Evolutionary conservation across 2,329 filamentous ascomycete genomes (phyloP).

Genomic region (Lizonia empirigonia): DNA sequence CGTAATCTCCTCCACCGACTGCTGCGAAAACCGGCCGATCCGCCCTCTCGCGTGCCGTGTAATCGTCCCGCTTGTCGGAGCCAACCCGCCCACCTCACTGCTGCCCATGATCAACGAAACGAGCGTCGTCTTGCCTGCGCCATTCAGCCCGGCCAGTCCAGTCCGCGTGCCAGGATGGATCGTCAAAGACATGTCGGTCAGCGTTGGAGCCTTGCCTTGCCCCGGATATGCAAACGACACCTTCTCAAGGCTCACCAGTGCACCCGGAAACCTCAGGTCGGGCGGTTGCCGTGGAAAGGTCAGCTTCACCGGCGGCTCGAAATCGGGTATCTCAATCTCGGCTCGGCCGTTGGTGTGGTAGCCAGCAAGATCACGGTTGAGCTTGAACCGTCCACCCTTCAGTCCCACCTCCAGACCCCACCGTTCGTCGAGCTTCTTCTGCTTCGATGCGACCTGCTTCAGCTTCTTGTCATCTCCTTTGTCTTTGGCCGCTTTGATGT

Average conservation of each 20-base stretch:
- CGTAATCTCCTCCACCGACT: conserved; percentile 74
- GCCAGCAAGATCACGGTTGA: conserved; percentile 72
- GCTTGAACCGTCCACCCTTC: conserved; percentile 76
- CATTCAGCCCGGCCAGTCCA: conserved; percentile 79
- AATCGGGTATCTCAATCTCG: conserved; percentile 72
- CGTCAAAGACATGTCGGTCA: conserved; percentile 70
- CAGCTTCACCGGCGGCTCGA: conserved; percentile 62
- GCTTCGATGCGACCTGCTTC: conserved; percentile 80
- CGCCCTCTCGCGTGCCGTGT: conserved; percentile 71
- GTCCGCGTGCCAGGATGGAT: conserved; percentile 76
- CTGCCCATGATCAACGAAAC: conserved; percentile 70
- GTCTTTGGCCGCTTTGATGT: conserved; percentile 74
- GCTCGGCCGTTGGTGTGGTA: conserved; percentile 58
- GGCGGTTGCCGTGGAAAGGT: conserved; percentile 65
- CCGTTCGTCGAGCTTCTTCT: conserved; percentile 83
- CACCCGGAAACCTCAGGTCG: conserved; percentile 75
- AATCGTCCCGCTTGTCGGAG: conserved; percentile 66
- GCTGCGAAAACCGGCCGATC: conserved; percentile 79
- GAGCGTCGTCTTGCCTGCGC: conserved; percentile 80
- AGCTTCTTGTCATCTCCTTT: conserved; percentile 85
- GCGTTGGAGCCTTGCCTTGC: conserved; percentile 50
- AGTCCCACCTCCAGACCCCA: conserved; percentile 77
- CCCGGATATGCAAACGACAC: conserved; percentile 68
- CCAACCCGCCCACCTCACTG: conserved; percentile 42
- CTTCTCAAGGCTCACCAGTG: conserved; percentile 73